Base-by-base conservation (phyloP, 306 rosid species). In the Quercus robur region DNA sequence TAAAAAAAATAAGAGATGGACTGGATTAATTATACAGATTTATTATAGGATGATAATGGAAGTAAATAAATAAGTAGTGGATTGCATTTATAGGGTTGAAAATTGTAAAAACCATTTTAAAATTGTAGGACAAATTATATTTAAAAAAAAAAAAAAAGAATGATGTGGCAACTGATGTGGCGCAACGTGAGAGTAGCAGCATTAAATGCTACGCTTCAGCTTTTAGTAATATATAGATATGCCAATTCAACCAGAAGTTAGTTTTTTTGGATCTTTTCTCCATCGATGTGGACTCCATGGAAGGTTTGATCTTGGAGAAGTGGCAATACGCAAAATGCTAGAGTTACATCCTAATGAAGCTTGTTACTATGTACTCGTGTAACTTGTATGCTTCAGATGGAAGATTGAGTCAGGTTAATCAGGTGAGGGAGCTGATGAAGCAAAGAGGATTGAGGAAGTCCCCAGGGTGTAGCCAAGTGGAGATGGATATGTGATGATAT, bases 201-300 rank as follows among this genome's bases (percentile, higher is more conserved):
- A n/a, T n/a, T n/a, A n/a, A n/a, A n/a, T n/a, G n/a, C n/a, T n/a
- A n/a, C n/a, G n/a, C n/a, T n/a, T n/a, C n/a, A n/a, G n/a, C n/a
- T n/a, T n/a, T n/a, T n/a, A n/a, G n/a, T n/a, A n/a, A n/a, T n/a
- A n/a, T n/a, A n/a, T n/a, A n/a, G n/a, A n/a, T 73, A 88, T 91
- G 91, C 90, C 86, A 5, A 75, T 91, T 78, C 83, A 77, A 57
- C 93, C 97, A 55, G 71, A 88, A 63, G 80, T 85, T 73, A 80
- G 94, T 80, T 85, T 91, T 79, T 88, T 86, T 72, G 94, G 96
- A 77, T 92, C 93, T 76, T 93, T 88, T 84, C 97, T 91, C 79
- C 93, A 91, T 83, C n/a, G n/a, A n/a, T n/a, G n/a, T n/a, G n/a
- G n/a, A n/a, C 97, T 91, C 79, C 93, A 91, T 83, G 87, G 87